Conservation (phyloP, 352 stramenopile genomes). For the Pythium brassicae region DNA sequence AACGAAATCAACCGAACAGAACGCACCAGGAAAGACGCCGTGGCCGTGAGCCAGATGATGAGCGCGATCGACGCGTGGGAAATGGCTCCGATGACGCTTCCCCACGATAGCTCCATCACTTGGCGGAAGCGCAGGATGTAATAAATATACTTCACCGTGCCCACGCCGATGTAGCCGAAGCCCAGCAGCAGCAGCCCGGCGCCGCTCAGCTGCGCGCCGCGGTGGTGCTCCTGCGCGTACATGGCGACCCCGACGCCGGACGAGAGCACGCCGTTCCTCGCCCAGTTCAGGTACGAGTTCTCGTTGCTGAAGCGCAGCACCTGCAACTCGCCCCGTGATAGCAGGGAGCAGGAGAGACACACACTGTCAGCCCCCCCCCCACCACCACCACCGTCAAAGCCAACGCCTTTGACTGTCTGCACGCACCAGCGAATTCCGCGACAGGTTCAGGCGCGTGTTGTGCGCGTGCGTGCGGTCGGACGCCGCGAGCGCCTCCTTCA, state of each 20-base stretch:
- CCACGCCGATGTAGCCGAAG: conserved; percentile 86
- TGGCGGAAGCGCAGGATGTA: conserved; percentile 87
- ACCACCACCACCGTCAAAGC: too few species aligned
- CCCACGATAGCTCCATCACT: conserved; percentile 84
- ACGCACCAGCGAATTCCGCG: conserved; percentile 28
- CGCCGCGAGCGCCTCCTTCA: conserved; percentile 19
- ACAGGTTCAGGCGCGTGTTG: conserved; percentile 27
- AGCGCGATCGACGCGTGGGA: conserved; percentile 78
- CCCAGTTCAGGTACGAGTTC: conserved; percentile 88
- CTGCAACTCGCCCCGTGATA: too few species aligned
- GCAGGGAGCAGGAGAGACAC: too few species aligned
- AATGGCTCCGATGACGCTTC: conserved; percentile 78
- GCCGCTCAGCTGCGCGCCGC: conserved; percentile 76
- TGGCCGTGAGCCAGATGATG: conserved; percentile 82
- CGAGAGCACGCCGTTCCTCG: conserved; percentile 78
- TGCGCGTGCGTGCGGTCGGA: conserved; percentile 30
- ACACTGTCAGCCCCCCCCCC: too few species aligned
- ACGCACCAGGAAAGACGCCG: conserved; percentile 80
- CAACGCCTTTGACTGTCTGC: too few species aligned
- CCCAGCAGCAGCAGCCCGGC: conserved; percentile 73
- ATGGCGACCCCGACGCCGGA: conserved; percentile 81
- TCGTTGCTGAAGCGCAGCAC: conserved; percentile 83
- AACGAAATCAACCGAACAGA: not conserved
- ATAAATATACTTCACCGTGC: conserved; percentile 88
- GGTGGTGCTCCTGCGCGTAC: conserved; percentile 87